These are phyloP conservation scores for Loxodes magnus DNA, from an alignment of 73 alveolate species.

Conservation along the genomic window DNA sequence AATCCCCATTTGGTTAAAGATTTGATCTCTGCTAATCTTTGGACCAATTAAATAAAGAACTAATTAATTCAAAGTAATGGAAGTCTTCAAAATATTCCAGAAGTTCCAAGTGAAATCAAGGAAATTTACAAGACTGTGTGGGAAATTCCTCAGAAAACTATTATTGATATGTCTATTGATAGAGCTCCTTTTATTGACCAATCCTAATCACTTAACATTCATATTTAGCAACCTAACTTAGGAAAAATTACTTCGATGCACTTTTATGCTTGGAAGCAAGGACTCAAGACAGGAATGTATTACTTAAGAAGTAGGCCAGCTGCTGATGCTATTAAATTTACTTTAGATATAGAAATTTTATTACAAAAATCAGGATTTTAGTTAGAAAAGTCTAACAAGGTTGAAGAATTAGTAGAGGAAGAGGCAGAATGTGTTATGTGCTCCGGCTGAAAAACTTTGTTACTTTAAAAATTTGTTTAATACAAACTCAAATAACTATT, in stretches of 20 bases:
- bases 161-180: constrained; percentile 72
- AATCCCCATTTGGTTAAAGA: constrained; percentile 90
- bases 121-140: constrained; percentile 86
- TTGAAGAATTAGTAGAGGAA: too few relatives aligned
- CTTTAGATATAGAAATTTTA: constrained; percentile 72
- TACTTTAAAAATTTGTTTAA: too few relatives aligned
- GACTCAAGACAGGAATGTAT: constrained; percentile 79
- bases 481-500: too few relatives aligned
- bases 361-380: constrained; percentile 7
- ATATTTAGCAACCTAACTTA: constrained; percentile 9
- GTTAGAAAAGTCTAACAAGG: not conserved
- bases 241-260: constrained; percentile 33
- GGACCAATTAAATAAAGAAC: constrained; percentile 65
- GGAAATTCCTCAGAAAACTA: constrained; percentile 81
- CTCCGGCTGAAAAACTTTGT: too few relatives aligned
- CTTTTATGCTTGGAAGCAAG: constrained; percentile 34
- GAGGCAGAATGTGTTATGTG: too few relatives aligned
- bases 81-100: constrained; percentile 52
- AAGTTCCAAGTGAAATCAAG: constrained; percentile 48
- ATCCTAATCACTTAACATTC: constrained; percentile 27
- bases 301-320: constrained; percentile 87
- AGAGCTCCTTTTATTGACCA: constrained; percentile 46
- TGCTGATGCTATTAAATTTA: constrained; percentile 89
- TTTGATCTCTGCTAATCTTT: constrained; percentile 55
- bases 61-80: constrained; percentile 71